phyloP scores from a whole-genome alignment of 2,329 filamentous ascomycete genomes.

The Aspergillus felis region DNA sequence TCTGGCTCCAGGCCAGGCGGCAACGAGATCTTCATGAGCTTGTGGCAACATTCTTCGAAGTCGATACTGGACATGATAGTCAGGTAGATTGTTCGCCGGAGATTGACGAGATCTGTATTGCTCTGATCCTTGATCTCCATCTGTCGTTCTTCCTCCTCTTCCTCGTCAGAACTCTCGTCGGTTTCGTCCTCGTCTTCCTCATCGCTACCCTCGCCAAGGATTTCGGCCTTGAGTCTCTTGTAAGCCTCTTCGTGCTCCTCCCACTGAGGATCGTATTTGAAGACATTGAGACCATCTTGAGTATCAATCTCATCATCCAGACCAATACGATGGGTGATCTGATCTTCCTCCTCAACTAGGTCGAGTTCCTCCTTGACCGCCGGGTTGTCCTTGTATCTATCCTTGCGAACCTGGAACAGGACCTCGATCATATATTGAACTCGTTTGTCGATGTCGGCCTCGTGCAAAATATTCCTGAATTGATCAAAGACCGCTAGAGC shows the following conservation, averaged over 20 bases:
- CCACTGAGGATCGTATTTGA: slow-evolving; percentile 88
- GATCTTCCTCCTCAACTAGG: slow-evolving; percentile 94
- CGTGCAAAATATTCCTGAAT: slow-evolving; percentile 90
- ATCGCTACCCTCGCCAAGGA: slow-evolving; percentile 87
- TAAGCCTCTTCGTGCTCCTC: slow-evolving; percentile 90
- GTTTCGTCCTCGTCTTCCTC: slow-evolving; percentile 64
- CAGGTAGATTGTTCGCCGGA: slow-evolving; percentile 90
- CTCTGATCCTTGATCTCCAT: slow-evolving; percentile 98
- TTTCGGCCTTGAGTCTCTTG: slow-evolving; percentile 84
- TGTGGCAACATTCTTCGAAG: slow-evolving; percentile 95
- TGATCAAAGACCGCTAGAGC: slow-evolving; percentile 90
- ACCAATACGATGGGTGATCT: slow-evolving; percentile 84
- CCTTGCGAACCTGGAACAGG: slow-evolving; percentile 91
- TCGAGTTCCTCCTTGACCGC: slow-evolving; percentile 90
- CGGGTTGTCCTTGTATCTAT: slow-evolving; percentile 93
- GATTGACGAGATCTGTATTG: slow-evolving; percentile 90
- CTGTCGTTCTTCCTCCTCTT: slow-evolving; percentile 73
- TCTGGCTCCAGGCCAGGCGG: slow-evolving; percentile 84
- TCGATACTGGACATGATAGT: slow-evolving; percentile 97
- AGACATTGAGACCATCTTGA: slow-evolving; percentile 86
- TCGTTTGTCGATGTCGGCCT: slow-evolving; percentile 93
- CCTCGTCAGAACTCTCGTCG: slow-evolving; percentile 61
- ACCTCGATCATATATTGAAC: slow-evolving; percentile 99
- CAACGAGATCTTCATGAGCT: slow-evolving; percentile 89
- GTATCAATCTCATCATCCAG: slow-evolving; percentile 81